These are phyloP conservation scores for Blumeriella jaapii DNA, from an alignment of 2,329 filamentous ascomycete genomes.

Conservation along the genomic window DNA sequence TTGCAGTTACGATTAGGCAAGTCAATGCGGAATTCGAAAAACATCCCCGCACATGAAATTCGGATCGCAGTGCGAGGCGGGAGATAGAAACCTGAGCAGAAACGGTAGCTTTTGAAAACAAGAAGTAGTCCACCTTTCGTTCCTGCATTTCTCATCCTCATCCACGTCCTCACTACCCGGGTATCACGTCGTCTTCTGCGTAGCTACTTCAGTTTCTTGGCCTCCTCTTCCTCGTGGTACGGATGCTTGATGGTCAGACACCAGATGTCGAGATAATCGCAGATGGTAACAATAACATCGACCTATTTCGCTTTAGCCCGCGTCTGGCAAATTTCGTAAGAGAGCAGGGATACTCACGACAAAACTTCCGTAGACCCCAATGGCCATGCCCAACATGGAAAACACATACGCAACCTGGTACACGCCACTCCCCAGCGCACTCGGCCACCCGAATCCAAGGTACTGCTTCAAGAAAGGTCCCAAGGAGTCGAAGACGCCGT, in stretches of 20 bases:
- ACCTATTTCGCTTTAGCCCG: slow-evolving; percentile 34
- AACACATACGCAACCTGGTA: slow-evolving; percentile 92
- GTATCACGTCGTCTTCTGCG: neutral
- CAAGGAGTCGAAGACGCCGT: slow-evolving; percentile 68
- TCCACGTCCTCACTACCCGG: neutral
- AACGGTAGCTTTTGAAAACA: too few relatives aligned
- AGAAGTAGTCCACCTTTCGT: too few relatives aligned
- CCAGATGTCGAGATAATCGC: slow-evolving; percentile 97
- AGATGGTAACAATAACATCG: slow-evolving; percentile 94
- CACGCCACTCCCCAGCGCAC: slow-evolving; percentile 59
- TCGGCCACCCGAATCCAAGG: slow-evolving; percentile 57
- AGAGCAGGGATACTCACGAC: slow-evolving; percentile 40
- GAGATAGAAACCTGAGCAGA: too few relatives aligned
- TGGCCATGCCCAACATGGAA: slow-evolving; percentile 67
- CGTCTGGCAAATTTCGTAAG: slow-evolving; percentile 1
- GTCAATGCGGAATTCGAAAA: too few relatives aligned
- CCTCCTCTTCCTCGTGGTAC: slow-evolving; percentile 31
- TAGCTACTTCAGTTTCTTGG: slow-evolving; percentile 22
- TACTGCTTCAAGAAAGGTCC: slow-evolving; percentile 55
- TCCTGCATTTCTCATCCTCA: too few relatives aligned
- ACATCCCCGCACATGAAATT: too few relatives aligned
- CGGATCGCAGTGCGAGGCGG: too few relatives aligned
- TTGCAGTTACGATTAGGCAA: too few relatives aligned
- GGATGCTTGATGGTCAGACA: slow-evolving; percentile 94
- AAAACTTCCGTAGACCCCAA: slow-evolving; percentile 95